Base-by-base conservation (phyloP, 306 rosid genomes). In the Lupinus albus region DNA sequence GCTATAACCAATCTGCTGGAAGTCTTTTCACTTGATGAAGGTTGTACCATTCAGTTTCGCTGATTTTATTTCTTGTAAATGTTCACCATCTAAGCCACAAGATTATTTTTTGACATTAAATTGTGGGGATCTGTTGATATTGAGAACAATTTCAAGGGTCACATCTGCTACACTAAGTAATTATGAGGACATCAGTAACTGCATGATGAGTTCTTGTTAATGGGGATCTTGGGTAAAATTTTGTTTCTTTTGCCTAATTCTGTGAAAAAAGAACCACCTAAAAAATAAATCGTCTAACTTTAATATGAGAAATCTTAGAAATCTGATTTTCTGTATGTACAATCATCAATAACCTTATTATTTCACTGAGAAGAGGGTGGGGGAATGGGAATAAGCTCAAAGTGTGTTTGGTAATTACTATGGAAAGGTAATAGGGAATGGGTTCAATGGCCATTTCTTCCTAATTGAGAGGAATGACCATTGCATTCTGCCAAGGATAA, bases 21-120 rank as follows among this genome's bases (percentile, higher is more conserved):
- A 48, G 13, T 38, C 16, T 38, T 50, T 44, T 44, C 55, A 58
- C 32, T 70, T 73, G 64, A 42, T 28, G 53, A 56, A 28, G 70
- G 36, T 42, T 21, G 63, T 52, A 11, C 21, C 0, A 0, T 25
- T 25, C 30, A 25, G 30, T 1, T 2, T 53, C 16, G 63, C 32
- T 11, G 36, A 60, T 62, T 46, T 61, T 49, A 33, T 38, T 41
- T 49, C 45, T 38, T 41, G 53, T 41, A 13, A 20, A 41, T 41
- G 0, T 10, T 30, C 47, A 28, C 47, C 36, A 39, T 39, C 33
- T 30, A 25, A 73, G 52, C 48, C 49, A 15, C 57, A 15, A 52
- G 56, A 15, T 15, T 52, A 6, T 42, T 41, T 15, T 15, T 56
- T 28, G 52, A 11, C 53, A 53, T 53, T 67, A 13, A 35, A 20